phyloP scores from a whole-genome alignment of 495 filamentous ascomycete genomes.

The Podospora sp. region DNA sequence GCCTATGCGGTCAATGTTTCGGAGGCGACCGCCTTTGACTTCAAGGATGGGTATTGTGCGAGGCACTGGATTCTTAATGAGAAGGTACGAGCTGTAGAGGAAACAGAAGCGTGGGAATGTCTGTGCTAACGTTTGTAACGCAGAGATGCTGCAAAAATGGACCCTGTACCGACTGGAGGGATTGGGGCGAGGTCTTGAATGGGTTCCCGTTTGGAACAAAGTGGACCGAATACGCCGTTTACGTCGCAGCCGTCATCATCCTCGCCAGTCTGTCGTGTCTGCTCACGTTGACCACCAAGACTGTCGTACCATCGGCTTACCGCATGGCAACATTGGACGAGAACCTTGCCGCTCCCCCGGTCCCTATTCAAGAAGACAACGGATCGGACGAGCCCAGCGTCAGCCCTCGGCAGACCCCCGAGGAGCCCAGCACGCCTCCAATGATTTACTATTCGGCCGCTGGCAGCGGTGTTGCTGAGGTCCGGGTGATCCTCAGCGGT shows the following conservation, averaged over 20 bases:
- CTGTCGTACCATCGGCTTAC: constrained; percentile 85
- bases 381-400: constrained; percentile 38
- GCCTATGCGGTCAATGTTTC: constrained; percentile 89
- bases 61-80: constrained; percentile 71
- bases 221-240: constrained; percentile 76
- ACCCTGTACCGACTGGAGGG: constrained; percentile 69
- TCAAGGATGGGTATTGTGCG: constrained; percentile 86
- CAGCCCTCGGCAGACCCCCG: constrained; percentile 39
- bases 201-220: constrained; percentile 54
- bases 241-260: constrained; percentile 67
- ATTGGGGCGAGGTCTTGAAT: constrained; percentile 72
- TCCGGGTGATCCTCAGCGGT: constrained; percentile 95
- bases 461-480: constrained; percentile 94
- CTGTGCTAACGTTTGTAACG: not conserved
- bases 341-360: constrained; percentile 55
- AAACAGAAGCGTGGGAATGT: not conserved
- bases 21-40: constrained; percentile 82
- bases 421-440: constrained; percentile 52
- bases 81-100: constrained; percentile 45
- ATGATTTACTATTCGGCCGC: constrained; percentile 96
- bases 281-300: constrained; percentile 84
- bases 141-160: constrained; percentile 72
- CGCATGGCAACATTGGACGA: constrained; percentile 88
- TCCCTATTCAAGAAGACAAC: constrained; percentile 42
- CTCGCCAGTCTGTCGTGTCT: constrained; percentile 76